Conservation (phyloP, 2,329 filamentous ascomycete species). For the Fonsecaea erecta region DNA sequence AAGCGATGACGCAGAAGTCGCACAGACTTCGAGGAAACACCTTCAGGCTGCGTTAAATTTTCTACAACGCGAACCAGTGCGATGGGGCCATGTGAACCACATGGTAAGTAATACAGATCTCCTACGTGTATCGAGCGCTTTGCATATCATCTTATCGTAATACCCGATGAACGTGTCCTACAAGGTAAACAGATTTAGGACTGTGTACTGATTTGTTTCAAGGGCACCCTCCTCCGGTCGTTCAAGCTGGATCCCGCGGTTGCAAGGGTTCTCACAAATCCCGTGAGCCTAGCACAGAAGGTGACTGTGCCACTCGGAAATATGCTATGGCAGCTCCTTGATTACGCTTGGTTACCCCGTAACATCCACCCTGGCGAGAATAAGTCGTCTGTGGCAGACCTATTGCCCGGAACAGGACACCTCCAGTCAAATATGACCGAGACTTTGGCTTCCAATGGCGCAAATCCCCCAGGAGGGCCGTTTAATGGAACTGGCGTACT, state of each 20-base stretch:
- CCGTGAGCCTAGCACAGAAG: conserved; percentile 17
- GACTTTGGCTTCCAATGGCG: neutral
- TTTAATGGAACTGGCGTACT: neutral
- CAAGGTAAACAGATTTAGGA: neutral
- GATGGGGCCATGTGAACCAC: conserved; percentile 15
- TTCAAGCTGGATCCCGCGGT: conserved; percentile 11
- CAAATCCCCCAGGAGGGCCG: neutral
- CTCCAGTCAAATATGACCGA: neutral
- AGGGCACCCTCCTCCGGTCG: conserved; percentile 13
- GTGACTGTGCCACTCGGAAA: conserved; percentile 10
- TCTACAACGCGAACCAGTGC: conserved; percentile 5
- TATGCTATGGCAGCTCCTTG: conserved; percentile 23
- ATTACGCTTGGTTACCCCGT: conserved; percentile 21
- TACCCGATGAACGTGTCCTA: neutral
- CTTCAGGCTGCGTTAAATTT: neutral
- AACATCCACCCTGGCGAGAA: neutral
- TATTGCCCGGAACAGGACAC: conserved; percentile 2
- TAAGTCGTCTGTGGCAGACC: conserved; percentile 12
- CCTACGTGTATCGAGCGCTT: neutral
- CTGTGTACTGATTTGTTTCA: neutral
- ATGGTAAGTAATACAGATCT: conserved; percentile 8
- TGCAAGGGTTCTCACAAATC: conserved; percentile 11
- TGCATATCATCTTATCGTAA: neutral
- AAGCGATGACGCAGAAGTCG: conserved; percentile 5
- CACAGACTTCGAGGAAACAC: conserved; percentile 1